Conservation (phyloP, 2,329 filamentous ascomycete species). For the Fusarium sp. region DNA sequence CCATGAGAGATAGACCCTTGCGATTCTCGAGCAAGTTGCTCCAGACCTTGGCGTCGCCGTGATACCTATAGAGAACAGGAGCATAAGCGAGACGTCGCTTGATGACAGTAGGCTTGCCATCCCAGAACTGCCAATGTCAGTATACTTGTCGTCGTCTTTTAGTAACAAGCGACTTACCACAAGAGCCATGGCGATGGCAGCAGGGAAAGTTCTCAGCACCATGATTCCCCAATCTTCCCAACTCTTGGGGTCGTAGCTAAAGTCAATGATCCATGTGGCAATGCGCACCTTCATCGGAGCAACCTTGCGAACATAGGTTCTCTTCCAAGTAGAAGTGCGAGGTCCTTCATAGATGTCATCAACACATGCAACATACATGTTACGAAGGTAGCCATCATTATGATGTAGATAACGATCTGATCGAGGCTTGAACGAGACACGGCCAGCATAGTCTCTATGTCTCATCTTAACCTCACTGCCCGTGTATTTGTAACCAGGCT, state of each 20-base stretch:
- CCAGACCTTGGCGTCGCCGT: conserved; percentile 45
- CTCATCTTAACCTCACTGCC: conserved; percentile 29
- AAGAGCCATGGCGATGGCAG: conserved; percentile 43
- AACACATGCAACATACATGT: conserved; percentile 44
- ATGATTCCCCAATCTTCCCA: conserved; percentile 45
- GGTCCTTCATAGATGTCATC: conserved; percentile 43
- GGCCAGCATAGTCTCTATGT: conserved; percentile 43
- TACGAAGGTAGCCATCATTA: conserved; percentile 43
- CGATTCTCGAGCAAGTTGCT: conserved; percentile 45
- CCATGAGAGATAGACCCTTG: conserved; percentile 37
- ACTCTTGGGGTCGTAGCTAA: conserved; percentile 43
- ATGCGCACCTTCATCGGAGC: conserved; percentile 43
- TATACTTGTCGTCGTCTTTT: accelerated
- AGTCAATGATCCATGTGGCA: conserved; percentile 46
- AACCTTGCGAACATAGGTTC: conserved; percentile 45
- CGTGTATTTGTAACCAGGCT: conserved; percentile 37
- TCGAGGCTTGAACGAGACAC: conserved; percentile 35
- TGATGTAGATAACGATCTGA: conserved; percentile 45
- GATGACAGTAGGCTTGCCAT: conserved; percentile 26
- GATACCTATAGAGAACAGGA: conserved; percentile 41
- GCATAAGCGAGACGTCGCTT: conserved; percentile 38
- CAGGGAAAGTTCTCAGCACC: conserved; percentile 40
- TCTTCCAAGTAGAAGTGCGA: conserved; percentile 45
- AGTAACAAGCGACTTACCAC: conserved; percentile 22
- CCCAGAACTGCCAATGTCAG: conserved; percentile 39